Evolutionary conservation across 768 basidiomycete species (phyloP).

Genomic region (Panus rudis): DNA sequence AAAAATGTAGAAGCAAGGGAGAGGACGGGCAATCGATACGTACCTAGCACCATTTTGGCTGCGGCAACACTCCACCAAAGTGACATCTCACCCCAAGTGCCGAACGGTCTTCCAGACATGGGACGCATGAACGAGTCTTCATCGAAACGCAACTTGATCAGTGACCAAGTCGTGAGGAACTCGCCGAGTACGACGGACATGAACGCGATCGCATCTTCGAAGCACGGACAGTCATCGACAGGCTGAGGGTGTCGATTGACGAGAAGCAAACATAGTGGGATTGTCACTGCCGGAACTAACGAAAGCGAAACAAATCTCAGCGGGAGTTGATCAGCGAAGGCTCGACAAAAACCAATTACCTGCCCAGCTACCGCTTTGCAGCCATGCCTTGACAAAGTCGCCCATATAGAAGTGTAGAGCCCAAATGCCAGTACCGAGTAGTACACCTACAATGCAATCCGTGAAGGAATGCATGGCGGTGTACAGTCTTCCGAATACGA

Average conservation of each 20-base stretch:
- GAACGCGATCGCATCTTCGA: constrained; percentile 94
- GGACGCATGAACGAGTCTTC: constrained; percentile 22
- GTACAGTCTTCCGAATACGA: constrained; percentile 77
- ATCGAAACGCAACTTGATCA: constrained; percentile 34
- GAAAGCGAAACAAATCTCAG: background rate
- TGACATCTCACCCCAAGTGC: constrained; percentile 25
- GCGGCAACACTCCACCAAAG: constrained; percentile 32
- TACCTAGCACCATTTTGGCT: constrained; percentile 37
- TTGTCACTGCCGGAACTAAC: constrained; percentile 50
- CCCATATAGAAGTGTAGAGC: constrained; percentile 28
- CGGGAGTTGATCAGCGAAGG: background rate
- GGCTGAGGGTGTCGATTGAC: constrained; percentile 93
- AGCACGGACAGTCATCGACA: constrained; percentile 95
- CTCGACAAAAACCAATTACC: constrained; percentile 15
- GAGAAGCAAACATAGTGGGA: constrained; percentile 59
- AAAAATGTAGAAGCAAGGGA: background rate
- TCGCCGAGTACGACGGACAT: constrained; percentile 79
- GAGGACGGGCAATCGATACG: constrained; percentile 10
- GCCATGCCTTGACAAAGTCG: constrained; percentile 35
- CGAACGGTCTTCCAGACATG: constrained; percentile 56
- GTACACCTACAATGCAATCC: constrained; percentile 57
- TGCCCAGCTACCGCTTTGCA: constrained; percentile 31
- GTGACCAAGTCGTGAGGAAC: constrained; percentile 61
- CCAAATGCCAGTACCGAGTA: constrained; percentile 68
- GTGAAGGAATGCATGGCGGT: constrained; percentile 86